Evolutionary conservation across 768 basidiomycete species (phyloP).

Genomic region (Rhizopogon salebrosus): DNA sequence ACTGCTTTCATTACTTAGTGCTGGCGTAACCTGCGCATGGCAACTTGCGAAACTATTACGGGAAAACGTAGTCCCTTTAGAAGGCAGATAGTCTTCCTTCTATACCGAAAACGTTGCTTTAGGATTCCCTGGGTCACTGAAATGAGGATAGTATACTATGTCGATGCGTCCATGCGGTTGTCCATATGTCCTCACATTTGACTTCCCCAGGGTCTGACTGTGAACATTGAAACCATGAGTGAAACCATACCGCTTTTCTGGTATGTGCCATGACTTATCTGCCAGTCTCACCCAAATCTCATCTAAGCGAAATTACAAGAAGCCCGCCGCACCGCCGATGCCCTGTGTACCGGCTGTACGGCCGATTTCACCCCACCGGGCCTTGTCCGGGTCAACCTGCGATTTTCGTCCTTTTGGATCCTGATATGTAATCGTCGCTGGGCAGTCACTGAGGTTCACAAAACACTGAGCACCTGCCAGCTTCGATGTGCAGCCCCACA

Average conservation of each 20-base stretch:
- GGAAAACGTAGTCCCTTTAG: not conserved
- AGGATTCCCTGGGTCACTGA: not conserved
- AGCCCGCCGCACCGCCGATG: conserved; percentile 5
- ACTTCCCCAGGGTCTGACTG: not conserved
- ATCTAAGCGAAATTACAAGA: conserved; percentile 28
- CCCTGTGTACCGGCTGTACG: no score
- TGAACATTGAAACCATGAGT: not conserved
- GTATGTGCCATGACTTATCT: conserved; percentile 9
- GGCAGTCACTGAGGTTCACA: not conserved
- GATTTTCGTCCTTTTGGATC: not conserved
- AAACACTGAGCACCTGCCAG: not conserved
- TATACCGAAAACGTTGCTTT: not conserved
- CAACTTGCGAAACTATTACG: not conserved
- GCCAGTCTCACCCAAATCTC: conserved; percentile 24
- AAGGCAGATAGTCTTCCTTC: not conserved
- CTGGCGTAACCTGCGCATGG: no score
- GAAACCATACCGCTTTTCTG: conserved; percentile 7
- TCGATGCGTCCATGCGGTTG: not conserved
- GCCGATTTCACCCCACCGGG: conserved; percentile 1
- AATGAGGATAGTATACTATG: not conserved
- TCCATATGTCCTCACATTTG: not conserved
- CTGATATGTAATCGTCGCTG: not conserved
- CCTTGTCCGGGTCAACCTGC: not conserved
- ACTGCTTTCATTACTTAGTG: not conserved
- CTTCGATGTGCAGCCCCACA: not conserved